A percentile compares a stretch with the other conserved stretches of the same genome.
phyloP scores from a whole-genome alignment of 2,329 filamentous ascomycete genomes.

The Gnomoniopsis sp. region DNA sequence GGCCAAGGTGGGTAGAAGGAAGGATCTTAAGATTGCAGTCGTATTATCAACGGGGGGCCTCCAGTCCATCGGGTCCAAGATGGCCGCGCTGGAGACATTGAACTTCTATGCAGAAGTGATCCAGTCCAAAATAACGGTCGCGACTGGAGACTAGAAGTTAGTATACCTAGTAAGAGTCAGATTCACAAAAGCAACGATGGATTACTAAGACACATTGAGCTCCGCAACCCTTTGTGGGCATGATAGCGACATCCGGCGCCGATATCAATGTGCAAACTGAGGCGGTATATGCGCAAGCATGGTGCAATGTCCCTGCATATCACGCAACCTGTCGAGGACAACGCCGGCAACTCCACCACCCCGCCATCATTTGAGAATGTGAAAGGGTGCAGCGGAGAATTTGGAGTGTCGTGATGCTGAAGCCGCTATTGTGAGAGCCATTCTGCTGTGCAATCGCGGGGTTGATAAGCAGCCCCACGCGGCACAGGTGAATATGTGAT shows the following conservation, averaged over 20 bases:
- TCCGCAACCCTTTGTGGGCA: too few relatives aligned
- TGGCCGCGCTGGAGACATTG: too few relatives aligned
- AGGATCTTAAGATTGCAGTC: too few relatives aligned
- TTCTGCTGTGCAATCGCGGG: not conserved
- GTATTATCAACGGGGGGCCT: too few relatives aligned
- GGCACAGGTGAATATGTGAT: constrained; percentile 1
- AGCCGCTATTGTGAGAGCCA: not conserved
- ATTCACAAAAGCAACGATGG: too few relatives aligned
- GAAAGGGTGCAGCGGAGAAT: not conserved
- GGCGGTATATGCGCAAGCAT: not conserved
- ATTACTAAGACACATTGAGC: too few relatives aligned
- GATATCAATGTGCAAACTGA: not conserved
- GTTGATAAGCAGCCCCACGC: not conserved
- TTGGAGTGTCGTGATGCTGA: not conserved
- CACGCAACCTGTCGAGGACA: constrained; percentile 3
- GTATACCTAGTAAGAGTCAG: too few relatives aligned
- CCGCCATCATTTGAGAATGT: not conserved
- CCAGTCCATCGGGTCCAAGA: too few relatives aligned
- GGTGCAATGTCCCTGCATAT: constrained; percentile 11
- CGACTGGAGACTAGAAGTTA: too few relatives aligned
- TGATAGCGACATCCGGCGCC: not conserved
- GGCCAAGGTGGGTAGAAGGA: too few relatives aligned
- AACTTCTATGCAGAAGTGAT: too few relatives aligned
- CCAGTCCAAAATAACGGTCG: too few relatives aligned
- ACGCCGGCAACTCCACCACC: not conserved